phyloP scores from a whole-genome alignment of 1,139 yeast genomes.

The Pichia kudriavzevii region DNA sequence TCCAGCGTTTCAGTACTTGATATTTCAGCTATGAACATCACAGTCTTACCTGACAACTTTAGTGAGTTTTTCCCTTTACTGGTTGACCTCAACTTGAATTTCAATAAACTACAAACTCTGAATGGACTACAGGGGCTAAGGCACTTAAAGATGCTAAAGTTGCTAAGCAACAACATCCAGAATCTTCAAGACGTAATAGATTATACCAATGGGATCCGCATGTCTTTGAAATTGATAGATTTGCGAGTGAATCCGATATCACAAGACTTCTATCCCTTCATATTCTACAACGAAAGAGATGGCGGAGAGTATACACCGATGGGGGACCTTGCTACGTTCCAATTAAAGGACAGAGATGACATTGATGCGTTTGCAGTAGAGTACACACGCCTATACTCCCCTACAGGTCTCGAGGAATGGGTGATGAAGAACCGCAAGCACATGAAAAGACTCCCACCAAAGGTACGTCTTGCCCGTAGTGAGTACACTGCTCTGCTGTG shows the following conservation, averaged over 20 bases:
- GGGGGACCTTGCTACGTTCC: slow-evolving; percentile 18
- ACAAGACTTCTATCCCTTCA: slow-evolving; percentile 43
- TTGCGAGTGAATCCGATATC: slow-evolving; percentile 46
- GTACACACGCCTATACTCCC: slow-evolving; percentile 21
- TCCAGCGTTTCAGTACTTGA: slow-evolving; percentile 35
- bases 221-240: slow-evolving; percentile 36
- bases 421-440: slow-evolving; percentile 16
- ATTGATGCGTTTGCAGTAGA: slow-evolving; percentile 27
- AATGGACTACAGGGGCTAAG: slow-evolving; percentile 25
- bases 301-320: background rate
- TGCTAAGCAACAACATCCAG: slow-evolving; percentile 40
- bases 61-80: slow-evolving; percentile 39
- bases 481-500: no score
- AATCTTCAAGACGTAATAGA: slow-evolving; percentile 32
- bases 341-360: slow-evolving; percentile 25
- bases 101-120: slow-evolving; percentile 34
- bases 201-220: slow-evolving; percentile 29
- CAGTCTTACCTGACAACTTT: slow-evolving; percentile 33
- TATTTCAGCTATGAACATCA: slow-evolving; percentile 39
- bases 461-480: no score
- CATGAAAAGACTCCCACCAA: no score
- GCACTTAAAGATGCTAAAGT: slow-evolving; percentile 34
- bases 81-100: slow-evolving; percentile 42
- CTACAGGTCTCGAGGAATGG: slow-evolving; percentile 20
- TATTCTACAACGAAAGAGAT: slow-evolving; percentile 34